A percentile compares a stretch with the other conserved stretches of the same genome.
phyloP scores from a whole-genome alignment of 2,329 filamentous ascomycete species.

The Trichoderma atrobrunneum region DNA sequence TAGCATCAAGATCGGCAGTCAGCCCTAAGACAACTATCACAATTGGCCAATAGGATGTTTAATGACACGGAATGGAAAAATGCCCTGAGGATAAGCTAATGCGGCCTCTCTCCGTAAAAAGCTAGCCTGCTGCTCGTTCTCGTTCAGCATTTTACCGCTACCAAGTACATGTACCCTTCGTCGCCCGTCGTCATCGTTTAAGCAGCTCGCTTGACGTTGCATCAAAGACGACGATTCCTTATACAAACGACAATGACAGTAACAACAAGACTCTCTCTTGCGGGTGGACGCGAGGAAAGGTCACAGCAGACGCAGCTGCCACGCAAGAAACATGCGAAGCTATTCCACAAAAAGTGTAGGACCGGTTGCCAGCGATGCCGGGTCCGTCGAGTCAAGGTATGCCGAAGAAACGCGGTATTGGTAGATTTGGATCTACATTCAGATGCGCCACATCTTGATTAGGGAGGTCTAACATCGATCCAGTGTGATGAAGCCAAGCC shows the following conservation, averaged over 20 bases:
- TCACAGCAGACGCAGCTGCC: neutral
- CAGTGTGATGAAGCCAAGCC: constrained; percentile 27
- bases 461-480: neutral
- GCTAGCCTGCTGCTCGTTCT: constrained; percentile 1
- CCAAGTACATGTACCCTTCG: neutral
- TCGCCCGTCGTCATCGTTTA: neutral
- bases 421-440: neutral
- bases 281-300: neutral
- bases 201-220: neutral
- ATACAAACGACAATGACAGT: neutral
- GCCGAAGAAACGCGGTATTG: neutral
- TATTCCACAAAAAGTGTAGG: constrained; percentile 28
- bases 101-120: neutral
- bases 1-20: neutral
- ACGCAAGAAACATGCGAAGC: constrained; percentile 18
- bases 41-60: neutral
- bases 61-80: neutral
- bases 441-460: neutral
- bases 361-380: constrained; percentile 27
- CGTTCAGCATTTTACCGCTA: neutral
- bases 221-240: neutral
- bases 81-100: neutral
- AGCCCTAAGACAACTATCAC: neutral
- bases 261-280: neutral
- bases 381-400: constrained; percentile 26